Evolutionary conservation across 352 stramenopile genomes (phyloP), one percentile per base, ranked within the genome.

Genomic region (Pythium myriotylum): DNA sequence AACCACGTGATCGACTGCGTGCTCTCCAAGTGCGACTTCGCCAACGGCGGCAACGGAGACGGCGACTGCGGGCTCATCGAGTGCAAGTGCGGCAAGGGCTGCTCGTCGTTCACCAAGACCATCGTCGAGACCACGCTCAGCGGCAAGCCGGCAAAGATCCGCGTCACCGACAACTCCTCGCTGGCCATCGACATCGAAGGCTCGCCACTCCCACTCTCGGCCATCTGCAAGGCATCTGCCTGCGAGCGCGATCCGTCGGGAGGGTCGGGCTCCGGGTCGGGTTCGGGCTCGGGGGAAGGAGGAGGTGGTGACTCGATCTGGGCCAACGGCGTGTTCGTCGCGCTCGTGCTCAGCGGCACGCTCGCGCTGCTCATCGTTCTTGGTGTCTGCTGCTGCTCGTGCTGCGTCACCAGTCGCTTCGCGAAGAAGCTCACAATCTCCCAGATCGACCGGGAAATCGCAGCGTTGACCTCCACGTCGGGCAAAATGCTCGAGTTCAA

Each of bases 1-100:
- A 65, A 74, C 20, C 84, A 94, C 60, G 74, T 89, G 42, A 81
- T 94, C 55, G 80, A 94, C 62, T 94, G 84, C 68, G 65, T 69
- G 62, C 70, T 92, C 41, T 77, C 72, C 1, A 41, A 59, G 7
- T 94, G 84, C 43, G 59, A 54, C 0, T 92, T 92, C 37, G 33
- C 59, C 4, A 61, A 49, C 4, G 73, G 72, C 54, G 81, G 72
- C 29, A 59, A 60, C 3, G 70, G 73, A 20, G 73, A 74, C 55
- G 74, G 71, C 22, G 52, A 71, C n/a, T 91, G 77, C 46, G 56
- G 20, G 2, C 48, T 74, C 45, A 88, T 91, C 58, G 58, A 73
- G 22, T 94, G 84, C 69, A 84, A 81, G 59, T 94, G 84, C 65
- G 74, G 79, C 23, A 61, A 74, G 19, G 41, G 69, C 52, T 94